A percentile compares a stretch with the other conserved stretches of the same genome.
These are phyloP conservation scores for Trypanosoma brucei DNA, from an alignment of 208 protist genomes.

Conservation along the genomic window DNA sequence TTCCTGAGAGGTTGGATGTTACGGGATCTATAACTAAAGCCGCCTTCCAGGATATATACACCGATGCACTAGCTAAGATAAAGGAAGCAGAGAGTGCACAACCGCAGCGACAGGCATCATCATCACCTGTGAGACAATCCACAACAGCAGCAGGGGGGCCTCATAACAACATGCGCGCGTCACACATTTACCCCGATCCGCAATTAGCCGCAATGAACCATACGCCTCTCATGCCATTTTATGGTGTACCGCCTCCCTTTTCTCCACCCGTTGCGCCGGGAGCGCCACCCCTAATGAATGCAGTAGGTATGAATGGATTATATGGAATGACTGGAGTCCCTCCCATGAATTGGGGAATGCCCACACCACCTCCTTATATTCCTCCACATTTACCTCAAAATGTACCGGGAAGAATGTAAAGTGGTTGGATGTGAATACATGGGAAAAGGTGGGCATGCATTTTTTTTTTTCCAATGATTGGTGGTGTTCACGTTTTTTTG, in stretches of 20 bases:
- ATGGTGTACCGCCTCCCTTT: slow-evolving; percentile 4
- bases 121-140: not conserved
- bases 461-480: too few relatives aligned
- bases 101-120: not conserved
- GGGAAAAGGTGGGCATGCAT: not conserved
- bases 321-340: slow-evolving; percentile 14
- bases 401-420: slow-evolving; percentile 17
- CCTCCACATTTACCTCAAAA: slow-evolving; percentile 2
- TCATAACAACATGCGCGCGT: not conserved
- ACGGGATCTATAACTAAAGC: slow-evolving; percentile 31
- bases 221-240: slow-evolving; percentile 4
- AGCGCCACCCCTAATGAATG: slow-evolving; percentile 9
- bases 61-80: not conserved
- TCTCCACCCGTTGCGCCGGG: not conserved
- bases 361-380: slow-evolving; percentile 16
- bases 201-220: not conserved
- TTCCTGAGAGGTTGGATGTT: slow-evolving; percentile 41
- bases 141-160: not conserved
- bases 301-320: slow-evolving; percentile 3
- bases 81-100: slow-evolving; percentile 5
- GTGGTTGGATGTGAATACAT: not conserved
- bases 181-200: slow-evolving; percentile 5
- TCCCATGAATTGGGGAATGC: slow-evolving; percentile 6
- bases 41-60: slow-evolving; percentile 14
- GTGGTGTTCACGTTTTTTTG: too few relatives aligned